Base-by-base conservation (phyloP, 1,284 basidiomycete species). In the Chiua sp. region DNA sequence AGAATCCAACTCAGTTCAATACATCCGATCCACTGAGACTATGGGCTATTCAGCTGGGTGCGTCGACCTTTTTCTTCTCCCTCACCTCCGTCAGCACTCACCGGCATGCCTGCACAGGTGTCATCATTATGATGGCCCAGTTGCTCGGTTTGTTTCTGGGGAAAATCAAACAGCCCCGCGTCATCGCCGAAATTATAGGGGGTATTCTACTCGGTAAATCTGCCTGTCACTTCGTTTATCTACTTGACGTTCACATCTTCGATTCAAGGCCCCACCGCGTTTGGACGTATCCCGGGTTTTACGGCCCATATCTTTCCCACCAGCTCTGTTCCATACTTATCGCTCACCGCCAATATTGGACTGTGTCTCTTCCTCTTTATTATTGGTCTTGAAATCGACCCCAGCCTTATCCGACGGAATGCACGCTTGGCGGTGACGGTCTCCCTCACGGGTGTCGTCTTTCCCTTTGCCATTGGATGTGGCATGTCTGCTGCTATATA, bases 321-420 rank as follows among this genome's bases (percentile, higher is more conserved):
- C 0, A 73, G 75, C 0, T 96, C 94, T 0, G 67, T 86, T 5
- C 81, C 94, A 0, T 96, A 87, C 73, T 88, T 99, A 53, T 90
- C 87, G 50, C 88, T 98, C 51, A 88, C 93, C 32, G 93, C 96
- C n/a, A 96, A 92, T 66, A 92, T 98, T 63, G 96, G 97, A 23
- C 85, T 98, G 18, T 93, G 94, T 71, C 86, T 98, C 57, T 96
- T 96, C 77, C 83, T 98, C 7, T 97, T 97, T 77, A 84, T 96
- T 56, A 91, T 98, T 50, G 97, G 97, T 7, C 81, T 94, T 39
- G 93, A 98, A 78, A 94, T 97, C 61, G 96, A 98, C 67, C 79
- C 87, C 3, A 86, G 73, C 4, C 72, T 92, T 49, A 87, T 94
- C 72, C 68, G 67, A 30, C 84, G 79, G 39, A 85, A 86, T 72